A percentile compares a stretch with the other conserved stretches of the same genome.
phyloP scores from a whole-genome alignment of 73 alveolate species.

The Loxodes magnus region DNA sequence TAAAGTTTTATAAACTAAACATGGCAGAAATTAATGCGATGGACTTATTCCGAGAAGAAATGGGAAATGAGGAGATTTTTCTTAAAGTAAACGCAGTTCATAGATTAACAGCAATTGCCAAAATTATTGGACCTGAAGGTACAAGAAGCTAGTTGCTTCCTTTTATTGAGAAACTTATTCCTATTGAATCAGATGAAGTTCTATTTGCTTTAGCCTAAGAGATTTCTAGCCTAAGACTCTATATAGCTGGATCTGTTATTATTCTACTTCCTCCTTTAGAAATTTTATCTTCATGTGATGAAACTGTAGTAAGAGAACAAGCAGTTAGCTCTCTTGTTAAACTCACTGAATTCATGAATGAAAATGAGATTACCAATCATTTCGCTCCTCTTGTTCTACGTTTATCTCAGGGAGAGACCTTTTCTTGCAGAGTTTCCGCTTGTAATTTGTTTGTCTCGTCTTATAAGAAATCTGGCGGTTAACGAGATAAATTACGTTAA shows the following conservation, averaged over 20 bases:
- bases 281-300: conserved; percentile 43
- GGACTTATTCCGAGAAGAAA: conserved; percentile 81
- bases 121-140: conserved; percentile 63
- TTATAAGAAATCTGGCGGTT: conserved; percentile 79
- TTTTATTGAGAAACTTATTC: not conserved
- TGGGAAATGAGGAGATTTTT: conserved; percentile 89
- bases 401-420: conserved; percentile 63
- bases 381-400: conserved; percentile 46
- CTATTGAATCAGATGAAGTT: conserved; percentile 91
- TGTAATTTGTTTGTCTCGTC: conserved; percentile 80
- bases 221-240: conserved; percentile 33
- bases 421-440: conserved; percentile 94
- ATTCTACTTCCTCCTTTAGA: conserved; percentile 33
- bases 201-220: conserved; percentile 94
- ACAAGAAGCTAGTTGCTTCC: conserved; percentile 69
- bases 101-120: conserved; percentile 73
- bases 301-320: conserved; percentile 69
- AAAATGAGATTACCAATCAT: conserved; percentile 49
- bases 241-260: conserved; percentile 6
- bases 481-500: conserved; percentile 84
- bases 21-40: conserved; percentile 57
- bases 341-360: conserved; percentile 47
- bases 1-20: no score
- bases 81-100: conserved; percentile 93
- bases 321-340: conserved; percentile 61